Percentiles rank a stretch among this genome's conserved stretches.
phyloP scores from a whole-genome alignment of 2,329 filamentous ascomycete genomes.

The Colletotrichum lindemuthianum region DNA sequence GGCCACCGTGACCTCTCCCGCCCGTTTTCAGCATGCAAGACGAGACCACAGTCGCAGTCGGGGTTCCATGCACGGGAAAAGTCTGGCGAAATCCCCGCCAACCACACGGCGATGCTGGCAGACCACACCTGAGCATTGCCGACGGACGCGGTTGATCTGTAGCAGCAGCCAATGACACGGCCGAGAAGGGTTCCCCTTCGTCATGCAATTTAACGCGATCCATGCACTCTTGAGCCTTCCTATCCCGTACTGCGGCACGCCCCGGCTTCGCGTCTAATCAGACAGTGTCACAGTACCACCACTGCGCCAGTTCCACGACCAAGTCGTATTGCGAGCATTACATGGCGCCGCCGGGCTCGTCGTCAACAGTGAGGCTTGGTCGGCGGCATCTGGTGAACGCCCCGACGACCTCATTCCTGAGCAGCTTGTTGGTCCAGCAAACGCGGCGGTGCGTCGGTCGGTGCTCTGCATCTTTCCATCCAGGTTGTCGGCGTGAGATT shows the following conservation, averaged over 20 bases:
- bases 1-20: background rate
- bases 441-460: constrained; percentile 33
- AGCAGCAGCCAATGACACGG: constrained; percentile 43
- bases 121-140: constrained; percentile 16
- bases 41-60: background rate
- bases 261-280: constrained; percentile 43
- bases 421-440: constrained; percentile 26
- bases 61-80: constrained; percentile 3
- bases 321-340: background rate
- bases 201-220: constrained; percentile 49
- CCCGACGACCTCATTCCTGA: constrained; percentile 9
- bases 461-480: constrained; percentile 9
- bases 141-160: constrained; percentile 20
- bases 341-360: constrained; percentile 14
- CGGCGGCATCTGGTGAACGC: constrained; percentile 25
- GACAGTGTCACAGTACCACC: background rate
- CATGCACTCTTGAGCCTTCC: constrained; percentile 37
- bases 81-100: background rate
- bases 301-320: constrained; percentile 9
- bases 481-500: constrained; percentile 22
- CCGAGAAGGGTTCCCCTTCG: constrained; percentile 41
- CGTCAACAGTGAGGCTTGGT: constrained; percentile 26
- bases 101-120: background rate
- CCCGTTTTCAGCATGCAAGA: too few relatives aligned
- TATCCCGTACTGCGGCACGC: constrained; percentile 32